Evolutionary conservation across 176 grass and related monocot genomes (phyloP).

Genomic region (Zizania latifolia): DNA sequence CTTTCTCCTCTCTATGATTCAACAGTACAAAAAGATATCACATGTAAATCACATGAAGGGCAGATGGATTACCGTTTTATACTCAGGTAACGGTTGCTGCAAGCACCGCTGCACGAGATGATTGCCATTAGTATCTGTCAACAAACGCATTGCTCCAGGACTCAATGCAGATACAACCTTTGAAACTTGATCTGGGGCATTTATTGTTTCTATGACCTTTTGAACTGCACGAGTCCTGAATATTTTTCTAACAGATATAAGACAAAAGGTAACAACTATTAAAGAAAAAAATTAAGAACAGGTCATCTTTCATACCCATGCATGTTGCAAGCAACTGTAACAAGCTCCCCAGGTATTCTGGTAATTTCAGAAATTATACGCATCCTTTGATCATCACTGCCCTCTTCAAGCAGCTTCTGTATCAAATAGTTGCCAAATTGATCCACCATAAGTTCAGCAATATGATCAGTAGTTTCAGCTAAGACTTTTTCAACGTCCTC

Average conservation of each 20-base stretch:
- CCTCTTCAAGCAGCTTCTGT: constrained; percentile 64
- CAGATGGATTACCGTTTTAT: constrained; percentile 42
- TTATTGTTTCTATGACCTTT: constrained; percentile 75
- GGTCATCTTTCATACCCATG: constrained; percentile 68
- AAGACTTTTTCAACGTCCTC: constrained; percentile 56
- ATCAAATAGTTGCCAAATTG: constrained; percentile 69
- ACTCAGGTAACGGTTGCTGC: constrained; percentile 49
- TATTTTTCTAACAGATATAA: constrained; percentile 1
- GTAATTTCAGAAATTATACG: constrained; percentile 66
- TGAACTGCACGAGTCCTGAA: constrained; percentile 77
- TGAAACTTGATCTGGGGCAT: constrained; percentile 32
- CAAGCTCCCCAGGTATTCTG: constrained; percentile 38
- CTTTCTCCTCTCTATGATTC: no score
- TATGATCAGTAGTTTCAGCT: constrained; percentile 52
- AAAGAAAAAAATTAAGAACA: neutral
- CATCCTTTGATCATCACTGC: constrained; percentile 48
- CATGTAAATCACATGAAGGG: constrained; percentile 18
- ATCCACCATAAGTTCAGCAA: constrained; percentile 73
- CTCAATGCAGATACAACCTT: constrained; percentile 54
- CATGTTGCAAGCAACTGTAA: constrained; percentile 59
- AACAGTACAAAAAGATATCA: constrained; percentile 2
- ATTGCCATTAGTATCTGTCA: constrained; percentile 69
- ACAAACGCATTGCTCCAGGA: constrained; percentile 45
- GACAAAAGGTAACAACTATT: constrained; percentile 1
- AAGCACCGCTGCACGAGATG: constrained; percentile 67